These are phyloP conservation scores for Vitis amurensis DNA, from an alignment of 164 flowering plant species.

Conservation along the genomic window DNA sequence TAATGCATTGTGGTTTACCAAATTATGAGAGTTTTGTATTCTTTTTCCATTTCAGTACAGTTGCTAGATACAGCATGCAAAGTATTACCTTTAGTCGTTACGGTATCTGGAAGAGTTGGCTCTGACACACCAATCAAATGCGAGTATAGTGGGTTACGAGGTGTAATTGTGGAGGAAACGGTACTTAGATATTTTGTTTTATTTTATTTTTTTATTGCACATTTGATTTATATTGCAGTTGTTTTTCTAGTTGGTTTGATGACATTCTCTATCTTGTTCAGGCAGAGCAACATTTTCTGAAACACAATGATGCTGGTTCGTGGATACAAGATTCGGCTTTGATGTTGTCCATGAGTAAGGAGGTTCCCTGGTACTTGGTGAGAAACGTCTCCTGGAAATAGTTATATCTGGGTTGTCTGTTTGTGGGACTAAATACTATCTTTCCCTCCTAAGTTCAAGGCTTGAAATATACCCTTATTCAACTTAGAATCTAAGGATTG, in stretches of 20 bases:
- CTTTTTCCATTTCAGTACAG: slow-evolving; percentile 53
- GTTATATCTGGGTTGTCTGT: background rate
- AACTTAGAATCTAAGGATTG: background rate
- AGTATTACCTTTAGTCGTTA: slow-evolving; percentile 81
- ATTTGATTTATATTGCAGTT: background rate
- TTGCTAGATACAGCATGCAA: slow-evolving; percentile 74
- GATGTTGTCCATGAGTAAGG: slow-evolving; percentile 89
- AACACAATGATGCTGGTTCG: slow-evolving; percentile 96
- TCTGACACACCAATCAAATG: slow-evolving; percentile 88
- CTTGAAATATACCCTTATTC: too few species aligned
- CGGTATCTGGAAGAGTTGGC: slow-evolving; percentile 90
- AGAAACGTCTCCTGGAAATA: slow-evolving; percentile 18
- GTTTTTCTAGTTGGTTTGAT: background rate
- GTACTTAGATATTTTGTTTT: slow-evolving; percentile 17
- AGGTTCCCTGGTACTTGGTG: slow-evolving; percentile 98
- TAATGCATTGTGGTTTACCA: background rate
- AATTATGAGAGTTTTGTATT: background rate
- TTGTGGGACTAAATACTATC: background rate
- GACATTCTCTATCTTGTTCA: slow-evolving; percentile 24
- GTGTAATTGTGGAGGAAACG: slow-evolving; percentile 96
- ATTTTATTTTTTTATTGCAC: background rate
- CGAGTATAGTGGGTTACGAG: slow-evolving; percentile 83
- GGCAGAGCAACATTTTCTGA: slow-evolving; percentile 96
- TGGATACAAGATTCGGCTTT: slow-evolving; percentile 99
- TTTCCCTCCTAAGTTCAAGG: background rate